Evolutionary conservation across 495 filamentous ascomycete species (phyloP).

Genomic region (Talaromyces proteolyticus): DNA sequence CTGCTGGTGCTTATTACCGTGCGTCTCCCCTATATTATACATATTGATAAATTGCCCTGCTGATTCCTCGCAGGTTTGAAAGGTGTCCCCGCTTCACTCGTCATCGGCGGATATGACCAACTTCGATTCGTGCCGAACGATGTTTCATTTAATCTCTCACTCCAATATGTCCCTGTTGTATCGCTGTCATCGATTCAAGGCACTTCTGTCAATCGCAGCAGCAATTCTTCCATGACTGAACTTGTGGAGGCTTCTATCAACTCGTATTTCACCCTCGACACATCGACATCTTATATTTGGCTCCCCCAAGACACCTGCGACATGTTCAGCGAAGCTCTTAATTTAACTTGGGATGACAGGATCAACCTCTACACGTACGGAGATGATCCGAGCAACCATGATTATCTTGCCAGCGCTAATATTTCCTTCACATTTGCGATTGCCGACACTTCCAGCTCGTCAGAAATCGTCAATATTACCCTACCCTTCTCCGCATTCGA

Average conservation of each 20-base stretch:
- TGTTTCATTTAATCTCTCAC: conserved; percentile 46
- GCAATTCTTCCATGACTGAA: neutral
- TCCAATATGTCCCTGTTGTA: conserved; percentile 39
- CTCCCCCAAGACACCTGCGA: conserved; percentile 56
- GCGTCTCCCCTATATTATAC: conserved; percentile 15
- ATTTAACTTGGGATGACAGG: conserved; percentile 50
- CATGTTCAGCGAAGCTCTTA: conserved; percentile 53
- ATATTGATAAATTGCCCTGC: neutral
- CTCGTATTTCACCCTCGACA: conserved; percentile 48
- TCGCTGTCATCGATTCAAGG: conserved; percentile 50
- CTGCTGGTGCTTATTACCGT: conserved; percentile 61
- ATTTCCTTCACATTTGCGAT: conserved; percentile 51
- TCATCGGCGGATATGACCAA: conserved; percentile 59
- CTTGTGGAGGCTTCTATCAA: neutral
- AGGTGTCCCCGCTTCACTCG: conserved; percentile 48
- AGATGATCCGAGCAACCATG: neutral
- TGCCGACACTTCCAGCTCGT: conserved; percentile 34
- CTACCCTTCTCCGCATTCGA: conserved; percentile 61
- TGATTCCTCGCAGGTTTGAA: conserved; percentile 25
- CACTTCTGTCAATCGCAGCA: conserved; percentile 5
- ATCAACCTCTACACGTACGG: conserved; percentile 27
- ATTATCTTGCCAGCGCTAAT: conserved; percentile 34
- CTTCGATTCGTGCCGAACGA: conserved; percentile 51
- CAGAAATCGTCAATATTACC: conserved; percentile 51
- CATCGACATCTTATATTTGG: conserved; percentile 63